A percentile compares a stretch with the other conserved stretches of the same genome.
Conservation (phyloP, 306 rosid genomes). For the Erythrophleum fordii region DNA sequence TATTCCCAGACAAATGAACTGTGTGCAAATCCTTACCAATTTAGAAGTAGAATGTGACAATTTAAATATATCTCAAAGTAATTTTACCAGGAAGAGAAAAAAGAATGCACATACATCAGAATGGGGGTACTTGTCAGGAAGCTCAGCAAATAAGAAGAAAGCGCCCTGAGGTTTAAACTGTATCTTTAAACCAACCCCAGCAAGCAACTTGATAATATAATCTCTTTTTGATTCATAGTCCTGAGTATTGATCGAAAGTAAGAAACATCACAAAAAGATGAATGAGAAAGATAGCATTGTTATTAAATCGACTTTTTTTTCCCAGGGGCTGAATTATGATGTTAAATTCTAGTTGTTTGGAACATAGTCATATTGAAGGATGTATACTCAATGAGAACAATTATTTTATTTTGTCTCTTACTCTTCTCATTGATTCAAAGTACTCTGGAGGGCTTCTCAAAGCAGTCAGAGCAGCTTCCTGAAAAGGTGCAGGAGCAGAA, state of each 20-base stretch:
- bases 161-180: constrained; percentile 84
- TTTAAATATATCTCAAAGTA: constrained; percentile 7
- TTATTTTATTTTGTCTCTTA: constrained; percentile 33
- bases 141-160: constrained; percentile 76
- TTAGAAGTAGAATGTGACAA: constrained; percentile 8
- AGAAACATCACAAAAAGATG: constrained; percentile 15
- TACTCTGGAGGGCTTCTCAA: constrained; percentile 69
- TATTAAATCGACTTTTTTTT: neutral
- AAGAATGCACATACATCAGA: constrained; percentile 65
- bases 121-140: constrained; percentile 65
- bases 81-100: constrained; percentile 1
- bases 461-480: constrained; percentile 88
- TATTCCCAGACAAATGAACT: neutral
- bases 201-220: constrained; percentile 61
- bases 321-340: neutral
- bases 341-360: constrained; percentile 18
- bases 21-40: neutral
- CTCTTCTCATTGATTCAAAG: constrained; percentile 68
- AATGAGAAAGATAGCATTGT: constrained; percentile 7
- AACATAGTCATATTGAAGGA: neutral
- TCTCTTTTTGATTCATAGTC: constrained; percentile 82
- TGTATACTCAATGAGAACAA: constrained; percentile 11
- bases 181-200: constrained; percentile 66
- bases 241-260: constrained; percentile 42
- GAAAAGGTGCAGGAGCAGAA: constrained; percentile 92